Evolutionary conservation across 73 alveolate species (phyloP).

Genomic region (Symbiodinium natans): DNA sequence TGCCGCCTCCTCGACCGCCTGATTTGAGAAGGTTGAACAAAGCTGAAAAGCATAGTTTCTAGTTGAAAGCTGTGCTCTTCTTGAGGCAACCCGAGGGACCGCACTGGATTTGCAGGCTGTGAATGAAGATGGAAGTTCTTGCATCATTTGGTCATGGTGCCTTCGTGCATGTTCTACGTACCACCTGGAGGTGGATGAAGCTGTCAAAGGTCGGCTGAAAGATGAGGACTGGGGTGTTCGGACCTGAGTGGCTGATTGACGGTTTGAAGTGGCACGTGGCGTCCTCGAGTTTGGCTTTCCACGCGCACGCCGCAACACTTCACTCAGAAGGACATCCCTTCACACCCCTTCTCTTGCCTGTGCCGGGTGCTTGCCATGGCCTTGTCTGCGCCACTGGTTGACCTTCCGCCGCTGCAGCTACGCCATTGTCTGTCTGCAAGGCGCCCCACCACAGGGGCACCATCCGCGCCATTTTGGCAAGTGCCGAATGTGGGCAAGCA

Average conservation of each 20-base stretch:
- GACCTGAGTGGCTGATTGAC: neutral
- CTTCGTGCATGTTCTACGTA: neutral
- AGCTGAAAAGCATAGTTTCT: neutral
- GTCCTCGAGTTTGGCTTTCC: too few relatives aligned
- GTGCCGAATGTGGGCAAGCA: too few relatives aligned
- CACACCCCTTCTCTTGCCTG: too few relatives aligned
- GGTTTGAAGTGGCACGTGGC: too few relatives aligned
- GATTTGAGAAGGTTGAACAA: too few relatives aligned
- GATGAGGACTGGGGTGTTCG: conserved; percentile 64
- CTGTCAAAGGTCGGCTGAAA: conserved; percentile 8
- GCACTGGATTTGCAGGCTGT: conserved; percentile 24
- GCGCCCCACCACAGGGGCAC: too few relatives aligned
- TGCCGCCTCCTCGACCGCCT: neutral
- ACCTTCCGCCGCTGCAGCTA: too few relatives aligned
- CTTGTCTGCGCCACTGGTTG: neutral
- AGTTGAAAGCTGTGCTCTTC: neutral
- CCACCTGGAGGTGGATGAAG: conserved; percentile 29
- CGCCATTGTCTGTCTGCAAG: too few relatives aligned
- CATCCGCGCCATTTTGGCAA: too few relatives aligned
- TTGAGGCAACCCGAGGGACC: conserved; percentile 55
- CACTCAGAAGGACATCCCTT: too few relatives aligned
- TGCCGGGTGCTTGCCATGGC: conserved; percentile 10
- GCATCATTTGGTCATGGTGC: too few relatives aligned
- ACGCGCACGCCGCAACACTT: too few relatives aligned
- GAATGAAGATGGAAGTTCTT: neutral